Base-by-base conservation (phyloP, 169 alveolate genomes). In the Plasmodium sp. region DNA sequence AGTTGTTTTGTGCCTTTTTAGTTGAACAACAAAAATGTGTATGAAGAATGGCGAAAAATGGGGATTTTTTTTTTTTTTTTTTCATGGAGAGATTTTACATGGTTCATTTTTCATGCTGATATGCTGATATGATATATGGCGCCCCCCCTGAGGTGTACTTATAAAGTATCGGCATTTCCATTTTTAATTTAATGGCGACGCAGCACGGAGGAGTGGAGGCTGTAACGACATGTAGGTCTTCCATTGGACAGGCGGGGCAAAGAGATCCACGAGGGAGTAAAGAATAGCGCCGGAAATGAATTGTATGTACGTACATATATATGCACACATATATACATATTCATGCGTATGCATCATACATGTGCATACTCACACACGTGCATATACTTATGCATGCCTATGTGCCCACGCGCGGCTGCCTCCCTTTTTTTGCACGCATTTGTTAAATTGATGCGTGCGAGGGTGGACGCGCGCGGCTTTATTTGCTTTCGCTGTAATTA, bases 1-100 rank as follows among this genome's bases (percentile, higher is more conserved):
- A 75, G 18, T 34, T 77, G 33, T 77, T 77, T 77, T 77, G 62
- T 77, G 62, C 62, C 39, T 77, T 77, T 77, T 77, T 77, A 39
- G 18, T 34, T 39, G 27, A 77, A 77, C 71, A 22, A 73, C 82
- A 67, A 67, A 18, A 67, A 67, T 22, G 39, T 67, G 14, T 67
- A 67, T 31, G 77, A 27, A 67, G 39, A 36, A 27, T 18, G 77
- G 27, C 27, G 27, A 22, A 5, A 67, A n/a, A 67, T 67, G 14
- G 72, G n/a, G n/a, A 16, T 67, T 67, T 67, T 22, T 67, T 67
- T 22, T 67, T 62, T 62, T 62, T 18, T 18, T 9, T 48, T 45
- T 45, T 7, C 16, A 51, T 51, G 62, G 22, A 14, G 62, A 12
- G 22, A 51, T 51, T 51, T 51, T 51, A 51, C 22, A 16, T 14